Conservation (phyloP, 495 filamentous ascomycete species). For the Trichoderma orchidacearum region DNA sequence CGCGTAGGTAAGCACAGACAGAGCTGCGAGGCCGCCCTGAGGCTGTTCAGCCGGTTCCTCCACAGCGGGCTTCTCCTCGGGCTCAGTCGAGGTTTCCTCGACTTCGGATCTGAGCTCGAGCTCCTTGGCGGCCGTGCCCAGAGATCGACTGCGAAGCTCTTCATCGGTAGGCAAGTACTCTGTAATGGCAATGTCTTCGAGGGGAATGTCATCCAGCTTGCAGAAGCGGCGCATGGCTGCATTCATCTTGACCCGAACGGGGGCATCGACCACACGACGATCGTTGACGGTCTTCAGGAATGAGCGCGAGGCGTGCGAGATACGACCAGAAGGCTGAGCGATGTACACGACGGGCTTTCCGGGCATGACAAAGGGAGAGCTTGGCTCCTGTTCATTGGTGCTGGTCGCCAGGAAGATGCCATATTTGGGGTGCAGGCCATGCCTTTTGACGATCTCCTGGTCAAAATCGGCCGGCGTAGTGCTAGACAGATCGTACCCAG, state of each 20-base stretch:
- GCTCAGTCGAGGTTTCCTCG: background rate
- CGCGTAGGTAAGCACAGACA: background rate
- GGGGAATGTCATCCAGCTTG: conserved; percentile 16
- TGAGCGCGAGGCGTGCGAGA: conserved; percentile 26
- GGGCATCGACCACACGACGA: background rate
- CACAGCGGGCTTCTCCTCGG: background rate
- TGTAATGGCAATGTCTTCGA: conserved; percentile 14
- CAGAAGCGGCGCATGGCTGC: conserved; percentile 12
- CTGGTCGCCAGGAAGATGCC: conserved; percentile 21
- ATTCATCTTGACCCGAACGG: background rate
- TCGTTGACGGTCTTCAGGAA: conserved; percentile 10
- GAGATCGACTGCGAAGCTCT: conserved; percentile 5
- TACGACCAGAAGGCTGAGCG: conserved; percentile 13
- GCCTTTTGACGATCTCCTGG: conserved; percentile 22
- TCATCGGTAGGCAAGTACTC: conserved; percentile 12
- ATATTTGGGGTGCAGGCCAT: conserved; percentile 26
- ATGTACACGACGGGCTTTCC: conserved; percentile 23
- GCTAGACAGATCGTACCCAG: conserved; percentile 26
- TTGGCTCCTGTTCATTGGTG: conserved; percentile 14
- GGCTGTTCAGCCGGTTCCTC: background rate
- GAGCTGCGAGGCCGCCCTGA: background rate
- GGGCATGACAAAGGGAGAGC: conserved; percentile 14
- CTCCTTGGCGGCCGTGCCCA: background rate
- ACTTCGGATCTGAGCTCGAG: background rate
- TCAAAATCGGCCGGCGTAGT: conserved; percentile 25